phyloP scores from a whole-genome alignment of 768 basidiomycete species.

The Cytidiella melzeri region DNA sequence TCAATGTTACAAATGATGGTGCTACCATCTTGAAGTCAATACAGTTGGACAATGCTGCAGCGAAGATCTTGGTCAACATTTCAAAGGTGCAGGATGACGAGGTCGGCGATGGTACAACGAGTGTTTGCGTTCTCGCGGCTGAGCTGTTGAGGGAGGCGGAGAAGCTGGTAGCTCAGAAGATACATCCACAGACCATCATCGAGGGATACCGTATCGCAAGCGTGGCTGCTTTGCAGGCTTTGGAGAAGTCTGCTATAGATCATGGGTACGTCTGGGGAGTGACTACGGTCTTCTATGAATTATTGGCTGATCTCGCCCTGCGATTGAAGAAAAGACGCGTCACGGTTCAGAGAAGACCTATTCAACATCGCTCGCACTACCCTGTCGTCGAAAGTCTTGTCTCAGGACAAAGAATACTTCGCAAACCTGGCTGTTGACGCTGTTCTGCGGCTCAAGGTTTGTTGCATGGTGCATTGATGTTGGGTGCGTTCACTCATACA shows the following conservation, averaged over 20 bases:
- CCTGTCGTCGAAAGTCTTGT: slow-evolving; percentile 89
- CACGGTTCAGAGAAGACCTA: slow-evolving; percentile 79
- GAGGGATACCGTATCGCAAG: slow-evolving; percentile 96
- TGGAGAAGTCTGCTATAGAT: slow-evolving; percentile 80
- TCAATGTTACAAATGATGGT: slow-evolving; percentile 98
- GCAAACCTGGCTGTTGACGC: slow-evolving; percentile 97
- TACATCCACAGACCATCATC: slow-evolving; percentile 97
- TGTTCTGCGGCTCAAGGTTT: slow-evolving; percentile 83
- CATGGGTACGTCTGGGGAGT: slow-evolving; percentile 75
- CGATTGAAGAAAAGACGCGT: slow-evolving; percentile 37
- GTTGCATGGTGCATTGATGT: background rate
- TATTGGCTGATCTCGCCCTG: background rate
- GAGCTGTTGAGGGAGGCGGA: slow-evolving; percentile 94
- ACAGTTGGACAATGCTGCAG: slow-evolving; percentile 95
- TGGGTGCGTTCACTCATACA: background rate
- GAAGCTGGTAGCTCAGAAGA: slow-evolving; percentile 84
- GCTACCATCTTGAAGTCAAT: slow-evolving; percentile 98
- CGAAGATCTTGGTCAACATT: slow-evolving; percentile 99
- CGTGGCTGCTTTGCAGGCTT: slow-evolving; percentile 72
- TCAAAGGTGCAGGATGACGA: slow-evolving; percentile 99
- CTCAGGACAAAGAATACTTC: slow-evolving; percentile 97
- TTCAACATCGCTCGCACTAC: slow-evolving; percentile 98
- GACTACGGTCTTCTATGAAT: background rate
- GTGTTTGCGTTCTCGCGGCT: slow-evolving; percentile 85
- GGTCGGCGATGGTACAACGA: slow-evolving; percentile 93